These are phyloP conservation scores for Metschnikowia drakensbergensis DNA, from an alignment of 805 yeast species.

Conservation along the genomic window DNA sequence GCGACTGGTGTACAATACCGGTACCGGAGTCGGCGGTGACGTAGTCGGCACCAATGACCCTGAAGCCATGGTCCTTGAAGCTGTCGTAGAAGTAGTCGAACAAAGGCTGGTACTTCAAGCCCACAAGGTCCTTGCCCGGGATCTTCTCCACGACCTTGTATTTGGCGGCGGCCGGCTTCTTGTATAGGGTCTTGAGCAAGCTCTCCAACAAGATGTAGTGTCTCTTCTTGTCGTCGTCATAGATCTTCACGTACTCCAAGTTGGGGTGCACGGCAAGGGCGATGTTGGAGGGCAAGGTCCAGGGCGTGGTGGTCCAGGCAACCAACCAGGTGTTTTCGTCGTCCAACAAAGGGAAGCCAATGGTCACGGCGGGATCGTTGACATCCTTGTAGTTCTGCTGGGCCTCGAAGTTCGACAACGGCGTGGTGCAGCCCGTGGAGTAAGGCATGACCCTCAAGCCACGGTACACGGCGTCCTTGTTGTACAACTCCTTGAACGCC, in stretches of 20 bases:
- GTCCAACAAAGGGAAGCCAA: slow-evolving; percentile 77
- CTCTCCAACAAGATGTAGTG: slow-evolving; percentile 82
- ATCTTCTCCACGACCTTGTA: slow-evolving; percentile 77
- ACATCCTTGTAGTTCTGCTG: slow-evolving; percentile 98
- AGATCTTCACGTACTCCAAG: slow-evolving; percentile 87
- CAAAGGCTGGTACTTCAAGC: slow-evolving; percentile 75
- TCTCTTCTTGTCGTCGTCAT: slow-evolving; percentile 79
- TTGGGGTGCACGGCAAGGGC: slow-evolving; percentile 89
- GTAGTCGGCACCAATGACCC: slow-evolving; percentile 75
- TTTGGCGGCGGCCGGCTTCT: slow-evolving; percentile 90
- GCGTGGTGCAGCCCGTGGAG: slow-evolving; percentile 95
- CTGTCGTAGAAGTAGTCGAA: slow-evolving; percentile 76
- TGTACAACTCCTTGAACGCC: slow-evolving; percentile 87
- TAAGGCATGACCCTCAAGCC: slow-evolving; percentile 98
- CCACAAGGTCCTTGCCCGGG: slow-evolving; percentile 75
- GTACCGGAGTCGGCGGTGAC: slow-evolving; percentile 96
- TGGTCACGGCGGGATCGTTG: slow-evolving; percentile 91
- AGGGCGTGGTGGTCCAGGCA: slow-evolving; percentile 99
- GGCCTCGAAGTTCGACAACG: slow-evolving; percentile 95
- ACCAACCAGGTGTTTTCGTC: slow-evolving; percentile 82
- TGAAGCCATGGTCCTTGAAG: slow-evolving; percentile 75
- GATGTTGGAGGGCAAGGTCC: slow-evolving; percentile 96
- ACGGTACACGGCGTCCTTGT: slow-evolving; percentile 86
- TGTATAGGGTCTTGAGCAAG: slow-evolving; percentile 79
- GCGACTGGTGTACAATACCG: slow-evolving; percentile 98